Conservation (phyloP, 2,329 filamentous ascomycete species). For the Paecilomyces sp. region DNA sequence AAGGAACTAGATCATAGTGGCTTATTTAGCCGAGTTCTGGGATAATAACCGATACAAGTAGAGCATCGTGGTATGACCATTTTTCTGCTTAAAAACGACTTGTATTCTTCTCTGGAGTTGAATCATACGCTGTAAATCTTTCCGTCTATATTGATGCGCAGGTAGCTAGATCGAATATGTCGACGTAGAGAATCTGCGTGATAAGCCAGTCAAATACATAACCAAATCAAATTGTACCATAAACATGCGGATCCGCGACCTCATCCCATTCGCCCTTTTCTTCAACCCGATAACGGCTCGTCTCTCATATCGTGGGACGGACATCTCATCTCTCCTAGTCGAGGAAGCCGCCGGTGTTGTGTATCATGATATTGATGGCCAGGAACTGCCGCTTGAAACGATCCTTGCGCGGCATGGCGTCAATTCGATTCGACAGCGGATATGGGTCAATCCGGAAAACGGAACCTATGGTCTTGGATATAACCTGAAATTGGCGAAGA, state of each 20-base stretch:
- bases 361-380: constrained; percentile 53
- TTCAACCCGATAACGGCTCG: constrained; percentile 30
- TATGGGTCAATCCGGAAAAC: constrained; percentile 63
- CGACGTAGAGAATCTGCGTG: no score
- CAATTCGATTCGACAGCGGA: constrained; percentile 62
- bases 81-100: no score
- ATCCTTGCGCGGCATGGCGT: constrained; percentile 57
- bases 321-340: constrained; percentile 62
- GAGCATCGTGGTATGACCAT: no score
- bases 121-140: no score
- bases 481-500: constrained; percentile 60
- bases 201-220: no score
- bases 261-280: background rate
- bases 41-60: no score
- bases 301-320: constrained; percentile 58
- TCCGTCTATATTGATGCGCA: no score
- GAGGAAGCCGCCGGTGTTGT: constrained; percentile 55
- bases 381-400: constrained; percentile 50
- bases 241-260: background rate
- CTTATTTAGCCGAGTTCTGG: no score
- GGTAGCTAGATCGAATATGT: no score
- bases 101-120: no score
- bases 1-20: no score
- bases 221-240: no score
- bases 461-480: constrained; percentile 64